Evolutionary conservation across 106 monocot genomes (phyloP).

Genomic region (Chionographis japonica): DNA sequence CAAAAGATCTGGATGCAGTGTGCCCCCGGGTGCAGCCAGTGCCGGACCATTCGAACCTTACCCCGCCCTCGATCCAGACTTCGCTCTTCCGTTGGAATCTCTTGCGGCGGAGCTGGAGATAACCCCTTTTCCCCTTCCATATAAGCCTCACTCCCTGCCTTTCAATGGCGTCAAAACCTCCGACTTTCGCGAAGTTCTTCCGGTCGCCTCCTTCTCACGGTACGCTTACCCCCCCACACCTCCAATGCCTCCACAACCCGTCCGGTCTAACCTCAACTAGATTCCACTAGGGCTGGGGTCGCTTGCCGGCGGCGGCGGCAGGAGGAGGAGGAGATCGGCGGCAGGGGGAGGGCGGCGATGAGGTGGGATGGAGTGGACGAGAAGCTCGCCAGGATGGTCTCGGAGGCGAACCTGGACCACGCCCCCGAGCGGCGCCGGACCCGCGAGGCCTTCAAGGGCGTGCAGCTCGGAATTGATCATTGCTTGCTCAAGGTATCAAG

Average conservation of each 20-base stretch:
- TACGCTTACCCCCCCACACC: background rate
- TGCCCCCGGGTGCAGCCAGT: too few species aligned
- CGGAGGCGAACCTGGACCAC: slow-evolving; percentile 57
- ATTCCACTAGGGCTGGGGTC: background rate
- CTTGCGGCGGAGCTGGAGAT: too few species aligned
- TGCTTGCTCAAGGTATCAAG: slow-evolving; percentile 70
- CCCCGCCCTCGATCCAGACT: too few species aligned
- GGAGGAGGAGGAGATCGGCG: background rate
- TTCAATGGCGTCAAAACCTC: slow-evolving; percentile 15
- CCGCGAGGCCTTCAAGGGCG: slow-evolving; percentile 76
- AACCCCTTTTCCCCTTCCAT: too few species aligned
- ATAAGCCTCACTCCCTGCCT: too few species aligned
- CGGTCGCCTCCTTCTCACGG: background rate
- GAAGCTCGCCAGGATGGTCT: slow-evolving; percentile 47
- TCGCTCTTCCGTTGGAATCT: too few species aligned
- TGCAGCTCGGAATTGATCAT: slow-evolving; percentile 82
- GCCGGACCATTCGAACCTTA: too few species aligned
- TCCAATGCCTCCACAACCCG: background rate
- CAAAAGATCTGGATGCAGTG: too few species aligned
- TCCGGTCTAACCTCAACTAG: background rate
- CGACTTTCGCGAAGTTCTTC: background rate
- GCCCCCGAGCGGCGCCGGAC: slow-evolving; percentile 61
- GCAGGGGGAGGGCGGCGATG: slow-evolving; percentile 9
- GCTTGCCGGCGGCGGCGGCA: background rate
- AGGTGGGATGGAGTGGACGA: slow-evolving; percentile 74